Conservation (phyloP, 2,329 filamentous ascomycete genomes). For the Macrophomina pseudophaseolina region DNA sequence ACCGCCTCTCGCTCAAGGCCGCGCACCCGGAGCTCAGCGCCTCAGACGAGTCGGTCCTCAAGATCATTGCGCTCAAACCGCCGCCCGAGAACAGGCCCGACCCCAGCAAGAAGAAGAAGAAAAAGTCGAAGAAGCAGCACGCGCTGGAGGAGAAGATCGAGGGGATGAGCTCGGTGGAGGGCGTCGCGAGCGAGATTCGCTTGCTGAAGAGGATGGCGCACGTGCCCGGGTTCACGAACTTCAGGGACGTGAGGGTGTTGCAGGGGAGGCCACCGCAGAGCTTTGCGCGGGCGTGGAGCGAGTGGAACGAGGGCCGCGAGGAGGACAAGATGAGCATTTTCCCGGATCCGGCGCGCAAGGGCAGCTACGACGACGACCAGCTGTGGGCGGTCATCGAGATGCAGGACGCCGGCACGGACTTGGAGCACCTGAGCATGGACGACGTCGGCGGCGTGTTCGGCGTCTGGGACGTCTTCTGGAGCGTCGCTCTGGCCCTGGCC, state of each 20-base stretch:
- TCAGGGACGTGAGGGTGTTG: constrained; percentile 63
- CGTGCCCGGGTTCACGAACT: constrained; percentile 67
- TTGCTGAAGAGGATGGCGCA: constrained; percentile 63
- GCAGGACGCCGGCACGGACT: constrained; percentile 67
- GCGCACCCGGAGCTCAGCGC: constrained; percentile 34
- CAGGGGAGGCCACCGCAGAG: constrained; percentile 59
- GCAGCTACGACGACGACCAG: constrained; percentile 60
- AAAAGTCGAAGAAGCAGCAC: constrained; percentile 31
- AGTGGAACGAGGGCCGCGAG: constrained; percentile 50
- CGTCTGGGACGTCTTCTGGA: constrained; percentile 71
- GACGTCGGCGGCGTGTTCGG: constrained; percentile 48
- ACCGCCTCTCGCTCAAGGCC: constrained; percentile 56
- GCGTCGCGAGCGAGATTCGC: constrained; percentile 54
- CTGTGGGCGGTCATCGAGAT: constrained; percentile 70
- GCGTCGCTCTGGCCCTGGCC: constrained; percentile 64
- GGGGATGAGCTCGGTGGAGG: constrained; percentile 50
- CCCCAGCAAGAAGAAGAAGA: background rate
- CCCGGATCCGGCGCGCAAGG: constrained; percentile 60
- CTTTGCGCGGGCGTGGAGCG: constrained; percentile 55
- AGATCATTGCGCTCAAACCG: constrained; percentile 49
- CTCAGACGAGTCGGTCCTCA: constrained; percentile 54
- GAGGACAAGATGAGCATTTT: constrained; percentile 57
- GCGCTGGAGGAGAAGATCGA: constrained; percentile 44
- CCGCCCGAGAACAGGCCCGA: constrained; percentile 26
- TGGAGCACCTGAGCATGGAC: constrained; percentile 37